Evolutionary conservation across 2,329 filamentous ascomycete species (phyloP).

Genomic region (Ascochyta koolunga): DNA sequence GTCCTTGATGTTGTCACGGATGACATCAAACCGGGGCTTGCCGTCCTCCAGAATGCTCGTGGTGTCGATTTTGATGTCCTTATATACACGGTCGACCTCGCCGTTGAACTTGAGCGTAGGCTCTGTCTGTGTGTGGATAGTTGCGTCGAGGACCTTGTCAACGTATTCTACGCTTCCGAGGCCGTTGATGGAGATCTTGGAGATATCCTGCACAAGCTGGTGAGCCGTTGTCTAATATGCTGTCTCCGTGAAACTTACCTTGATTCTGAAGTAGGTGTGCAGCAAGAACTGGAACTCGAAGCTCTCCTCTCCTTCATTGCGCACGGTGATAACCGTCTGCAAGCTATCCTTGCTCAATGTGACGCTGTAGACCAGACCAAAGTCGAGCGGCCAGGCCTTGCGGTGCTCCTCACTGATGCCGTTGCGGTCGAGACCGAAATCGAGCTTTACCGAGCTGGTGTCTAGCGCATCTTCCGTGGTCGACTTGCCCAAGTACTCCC

Average conservation of each 20-base stretch:
- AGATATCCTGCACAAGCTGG: constrained; percentile 70
- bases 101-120: constrained; percentile 70
- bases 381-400: constrained; percentile 82
- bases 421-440: constrained; percentile 84
- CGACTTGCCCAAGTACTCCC: constrained; percentile 93
- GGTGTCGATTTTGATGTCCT: constrained; percentile 64
- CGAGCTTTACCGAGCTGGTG: constrained; percentile 77
- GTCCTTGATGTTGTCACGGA: constrained; percentile 83
- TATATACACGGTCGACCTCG: constrained; percentile 91
- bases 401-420: constrained; percentile 72
- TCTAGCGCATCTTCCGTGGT: constrained; percentile 64
- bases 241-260: constrained; percentile 60
- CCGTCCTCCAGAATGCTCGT: constrained; percentile 69
- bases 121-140: constrained; percentile 68
- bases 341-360: constrained; percentile 77
- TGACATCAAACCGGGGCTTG: constrained; percentile 71
- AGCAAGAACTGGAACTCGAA: constrained; percentile 93
- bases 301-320: constrained; percentile 80
- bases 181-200: constrained; percentile 72
- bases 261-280: constrained; percentile 86
- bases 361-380: constrained; percentile 91
- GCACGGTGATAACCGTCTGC: constrained; percentile 81
- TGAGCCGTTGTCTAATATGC: neutral
- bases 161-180: constrained; percentile 77
- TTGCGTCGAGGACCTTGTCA: constrained; percentile 78